These are phyloP conservation scores for Populus hybrid DNA, from an alignment of 441 rosid genomes.

Conservation along the genomic window DNA sequence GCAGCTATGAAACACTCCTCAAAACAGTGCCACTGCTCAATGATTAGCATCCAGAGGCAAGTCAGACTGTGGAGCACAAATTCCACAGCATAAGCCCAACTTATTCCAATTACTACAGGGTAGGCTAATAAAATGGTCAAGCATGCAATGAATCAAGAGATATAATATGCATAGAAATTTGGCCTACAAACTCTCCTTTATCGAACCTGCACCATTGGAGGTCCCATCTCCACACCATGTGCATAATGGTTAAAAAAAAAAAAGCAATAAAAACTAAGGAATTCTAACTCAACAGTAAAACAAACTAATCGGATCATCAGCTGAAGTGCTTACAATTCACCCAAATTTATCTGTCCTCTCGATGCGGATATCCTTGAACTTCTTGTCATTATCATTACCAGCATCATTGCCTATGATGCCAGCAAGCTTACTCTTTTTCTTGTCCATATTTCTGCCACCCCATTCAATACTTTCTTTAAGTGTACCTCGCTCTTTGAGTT, in stretches of 20 bases:
- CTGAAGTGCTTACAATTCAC: slow-evolving; percentile 71
- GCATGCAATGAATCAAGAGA: neutral
- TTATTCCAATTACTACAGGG: neutral
- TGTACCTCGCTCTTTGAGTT: slow-evolving; percentile 86
- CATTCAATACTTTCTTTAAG: slow-evolving; percentile 88
- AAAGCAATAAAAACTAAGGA: neutral
- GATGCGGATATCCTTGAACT: slow-evolving; percentile 73
- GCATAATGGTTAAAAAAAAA: neutral
- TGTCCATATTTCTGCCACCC: slow-evolving; percentile 99
- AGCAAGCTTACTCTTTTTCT: slow-evolving; percentile 94
- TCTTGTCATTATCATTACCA: slow-evolving; percentile 43
- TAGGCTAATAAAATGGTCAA: neutral
- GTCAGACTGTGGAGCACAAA: neutral
- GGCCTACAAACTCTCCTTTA: neutral
- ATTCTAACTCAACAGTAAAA: slow-evolving; percentile 1
- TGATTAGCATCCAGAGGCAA: neutral
- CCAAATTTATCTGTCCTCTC: slow-evolving; percentile 98
- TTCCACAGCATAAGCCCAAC: neutral
- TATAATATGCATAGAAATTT: neutral
- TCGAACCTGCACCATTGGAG: neutral
- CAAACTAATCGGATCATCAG: slow-evolving; percentile 5
- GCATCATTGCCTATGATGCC: slow-evolving; percentile 60
- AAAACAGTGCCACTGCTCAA: neutral
- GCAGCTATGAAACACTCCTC: neutral
- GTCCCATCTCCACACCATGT: neutral